Conservation (phyloP, 31 red algal species). For the Odonthalia washingtoniensis region DNA sequence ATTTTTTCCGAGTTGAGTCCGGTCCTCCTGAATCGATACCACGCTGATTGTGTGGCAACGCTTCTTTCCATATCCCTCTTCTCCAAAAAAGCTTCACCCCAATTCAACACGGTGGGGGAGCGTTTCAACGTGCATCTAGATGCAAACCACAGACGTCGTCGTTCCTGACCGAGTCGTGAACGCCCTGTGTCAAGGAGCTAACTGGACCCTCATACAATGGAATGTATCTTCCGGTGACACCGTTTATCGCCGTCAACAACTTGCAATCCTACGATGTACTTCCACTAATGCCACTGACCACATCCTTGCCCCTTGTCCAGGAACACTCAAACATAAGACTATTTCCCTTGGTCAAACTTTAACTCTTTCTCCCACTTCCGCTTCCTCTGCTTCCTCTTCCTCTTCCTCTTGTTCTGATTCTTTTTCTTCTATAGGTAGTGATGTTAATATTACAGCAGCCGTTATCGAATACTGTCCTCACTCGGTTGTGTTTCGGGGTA, state of each 20-base stretch:
- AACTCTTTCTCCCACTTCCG: too few species aligned
- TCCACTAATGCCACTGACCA: slow-evolving; percentile 29
- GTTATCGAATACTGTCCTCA: slow-evolving; percentile 84
- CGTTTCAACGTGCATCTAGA: too few species aligned
- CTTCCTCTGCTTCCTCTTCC: too few species aligned
- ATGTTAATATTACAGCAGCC: slow-evolving; percentile 27
- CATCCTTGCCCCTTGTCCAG: slow-evolving; percentile 15
- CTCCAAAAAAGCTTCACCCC: too few species aligned
- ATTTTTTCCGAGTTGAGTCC: too few species aligned
- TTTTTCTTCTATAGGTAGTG: too few species aligned
- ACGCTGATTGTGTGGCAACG: too few species aligned
- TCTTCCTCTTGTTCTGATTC: too few species aligned
- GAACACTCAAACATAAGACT: neutral
- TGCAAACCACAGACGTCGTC: neutral
- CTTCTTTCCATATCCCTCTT: too few species aligned
- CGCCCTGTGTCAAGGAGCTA: neutral
- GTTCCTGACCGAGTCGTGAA: neutral
- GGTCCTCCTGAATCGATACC: too few species aligned
- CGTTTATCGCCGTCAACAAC: slow-evolving; percentile 30
- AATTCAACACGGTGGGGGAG: too few species aligned
- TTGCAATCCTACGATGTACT: slow-evolving; percentile 8
- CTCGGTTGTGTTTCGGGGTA: slow-evolving; percentile 80
- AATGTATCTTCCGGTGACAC: neutral
- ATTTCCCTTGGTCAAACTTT: slow-evolving; percentile 20
- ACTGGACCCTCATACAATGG: neutral